phyloP scores from a whole-genome alignment of 768 basidiomycete genomes.

The Coprinopsis marcescibilis region DNA sequence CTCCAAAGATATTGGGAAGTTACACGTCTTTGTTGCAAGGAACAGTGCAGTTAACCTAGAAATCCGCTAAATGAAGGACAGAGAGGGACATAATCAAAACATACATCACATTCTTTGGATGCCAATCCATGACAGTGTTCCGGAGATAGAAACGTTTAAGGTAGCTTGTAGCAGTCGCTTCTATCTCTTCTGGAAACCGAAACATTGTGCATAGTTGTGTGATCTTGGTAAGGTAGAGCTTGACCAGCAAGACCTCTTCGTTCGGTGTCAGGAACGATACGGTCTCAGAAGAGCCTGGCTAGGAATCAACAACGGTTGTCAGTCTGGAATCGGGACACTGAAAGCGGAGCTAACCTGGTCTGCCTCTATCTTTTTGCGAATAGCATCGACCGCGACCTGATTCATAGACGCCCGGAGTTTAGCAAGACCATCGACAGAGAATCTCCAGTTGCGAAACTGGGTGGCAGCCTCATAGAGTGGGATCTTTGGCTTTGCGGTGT shows the following conservation, averaged over 20 bases:
- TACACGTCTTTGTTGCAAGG: slow-evolving; percentile 96
- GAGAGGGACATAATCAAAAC: slow-evolving; percentile 19
- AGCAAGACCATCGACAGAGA: slow-evolving; percentile 61
- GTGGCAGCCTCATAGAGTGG: slow-evolving; percentile 69
- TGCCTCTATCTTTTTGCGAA: slow-evolving; percentile 70
- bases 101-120: slow-evolving; percentile 97
- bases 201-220: slow-evolving; percentile 79
- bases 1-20: slow-evolving; percentile 85
- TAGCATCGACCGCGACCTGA: slow-evolving; percentile 65
- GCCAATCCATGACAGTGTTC: slow-evolving; percentile 99
- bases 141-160: slow-evolving; percentile 95
- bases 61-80: slow-evolving; percentile 1
- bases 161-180: slow-evolving; percentile 88
- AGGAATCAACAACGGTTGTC: slow-evolving; percentile 19
- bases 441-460: slow-evolving; percentile 86
- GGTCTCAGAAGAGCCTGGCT: slow-evolving; percentile 69
- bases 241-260: slow-evolving; percentile 86
- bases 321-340: slow-evolving; percentile 7
- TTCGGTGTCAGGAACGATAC: slow-evolving; percentile 71
- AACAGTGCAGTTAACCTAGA: slow-evolving; percentile 91
- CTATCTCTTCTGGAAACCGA: slow-evolving; percentile 86
- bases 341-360: slow-evolving; percentile 54
- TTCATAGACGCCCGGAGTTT: slow-evolving; percentile 65
- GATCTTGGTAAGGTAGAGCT: slow-evolving; percentile 85
- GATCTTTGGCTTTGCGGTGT: slow-evolving; percentile 1